Conservation (phyloP, 257 asterid genomes). For the Solanum tacnaense region DNA sequence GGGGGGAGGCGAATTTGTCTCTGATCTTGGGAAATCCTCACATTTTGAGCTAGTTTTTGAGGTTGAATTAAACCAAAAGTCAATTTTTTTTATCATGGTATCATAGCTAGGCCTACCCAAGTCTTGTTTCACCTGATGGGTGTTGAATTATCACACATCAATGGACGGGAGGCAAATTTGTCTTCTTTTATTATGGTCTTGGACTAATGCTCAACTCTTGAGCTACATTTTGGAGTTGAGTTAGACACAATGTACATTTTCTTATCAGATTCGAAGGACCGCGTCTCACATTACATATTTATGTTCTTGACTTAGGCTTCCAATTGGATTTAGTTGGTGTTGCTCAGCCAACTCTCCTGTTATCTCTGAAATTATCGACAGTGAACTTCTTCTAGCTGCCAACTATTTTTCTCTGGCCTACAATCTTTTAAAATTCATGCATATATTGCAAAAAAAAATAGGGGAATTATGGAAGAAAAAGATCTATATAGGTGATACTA, state of each 20-base stretch:
- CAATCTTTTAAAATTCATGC: background rate
- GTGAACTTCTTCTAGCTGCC: background rate
- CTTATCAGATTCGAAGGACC: background rate
- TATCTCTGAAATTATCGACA: background rate
- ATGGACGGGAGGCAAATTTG: background rate
- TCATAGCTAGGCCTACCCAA: background rate
- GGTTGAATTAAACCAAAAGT: background rate
- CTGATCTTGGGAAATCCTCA: background rate
- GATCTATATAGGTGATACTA: background rate
- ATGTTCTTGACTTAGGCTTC: background rate
- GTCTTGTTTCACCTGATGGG: background rate
- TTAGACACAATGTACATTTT: background rate
- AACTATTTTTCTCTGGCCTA: background rate
- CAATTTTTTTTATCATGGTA: background rate
- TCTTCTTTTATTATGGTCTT: background rate
- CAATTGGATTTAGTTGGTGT: background rate
- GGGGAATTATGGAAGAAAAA: background rate
- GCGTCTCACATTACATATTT: background rate
- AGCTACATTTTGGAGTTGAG: background rate
- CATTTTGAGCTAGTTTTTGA: background rate
- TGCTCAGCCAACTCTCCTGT: background rate
- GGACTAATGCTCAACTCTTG: background rate
- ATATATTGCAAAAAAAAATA: background rate
- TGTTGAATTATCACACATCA: background rate
- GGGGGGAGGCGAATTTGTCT: background rate